These are phyloP conservation scores for Penicillium nordicum DNA, from an alignment of 2,329 filamentous ascomycete species.

Conservation along the genomic window DNA sequence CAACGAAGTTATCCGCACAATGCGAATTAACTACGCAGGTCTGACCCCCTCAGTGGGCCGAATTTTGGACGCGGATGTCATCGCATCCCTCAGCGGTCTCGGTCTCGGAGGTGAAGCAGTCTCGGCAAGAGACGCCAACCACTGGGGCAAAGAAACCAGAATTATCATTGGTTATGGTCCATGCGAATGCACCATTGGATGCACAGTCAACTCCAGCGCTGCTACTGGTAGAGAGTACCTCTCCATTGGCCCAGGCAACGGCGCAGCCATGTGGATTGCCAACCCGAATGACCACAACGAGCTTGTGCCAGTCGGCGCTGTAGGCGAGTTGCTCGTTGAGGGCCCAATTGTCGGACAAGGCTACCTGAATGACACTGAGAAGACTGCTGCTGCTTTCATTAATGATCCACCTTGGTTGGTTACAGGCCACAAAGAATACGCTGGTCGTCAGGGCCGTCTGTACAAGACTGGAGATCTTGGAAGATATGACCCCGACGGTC, in stretches of 20 bases:
- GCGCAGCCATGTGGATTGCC: constrained; percentile 40
- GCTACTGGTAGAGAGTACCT: constrained; percentile 35
- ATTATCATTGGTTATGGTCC: constrained; percentile 47
- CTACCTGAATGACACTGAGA: constrained; percentile 43
- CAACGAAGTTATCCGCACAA: constrained; percentile 47
- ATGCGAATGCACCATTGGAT: constrained; percentile 44
- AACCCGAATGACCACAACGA: constrained; percentile 37
- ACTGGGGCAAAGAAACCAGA: constrained; percentile 42
- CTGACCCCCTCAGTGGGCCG: constrained; percentile 60
- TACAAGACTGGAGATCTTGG: constrained; percentile 44
- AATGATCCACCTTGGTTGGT: constrained; percentile 39
- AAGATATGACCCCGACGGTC: constrained; percentile 37
- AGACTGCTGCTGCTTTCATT: constrained; percentile 38
- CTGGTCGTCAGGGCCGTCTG: constrained; percentile 32
- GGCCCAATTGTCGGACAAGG: constrained; percentile 48
- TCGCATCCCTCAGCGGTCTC: constrained; percentile 41
- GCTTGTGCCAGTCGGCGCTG: constrained; percentile 43
- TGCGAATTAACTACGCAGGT: constrained; percentile 54
- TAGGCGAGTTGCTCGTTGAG: constrained; percentile 49
- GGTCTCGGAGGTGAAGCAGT: constrained; percentile 47
- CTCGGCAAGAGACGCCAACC: constrained; percentile 39
- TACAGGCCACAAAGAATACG: constrained; percentile 21
- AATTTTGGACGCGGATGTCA: constrained; percentile 42
- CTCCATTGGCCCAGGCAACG: constrained; percentile 39
- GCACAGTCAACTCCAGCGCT: constrained; percentile 38